Conservation (phyloP, 2,329 filamentous ascomycete genomes). For the Gnomoniopsis smithogilvyi region DNA sequence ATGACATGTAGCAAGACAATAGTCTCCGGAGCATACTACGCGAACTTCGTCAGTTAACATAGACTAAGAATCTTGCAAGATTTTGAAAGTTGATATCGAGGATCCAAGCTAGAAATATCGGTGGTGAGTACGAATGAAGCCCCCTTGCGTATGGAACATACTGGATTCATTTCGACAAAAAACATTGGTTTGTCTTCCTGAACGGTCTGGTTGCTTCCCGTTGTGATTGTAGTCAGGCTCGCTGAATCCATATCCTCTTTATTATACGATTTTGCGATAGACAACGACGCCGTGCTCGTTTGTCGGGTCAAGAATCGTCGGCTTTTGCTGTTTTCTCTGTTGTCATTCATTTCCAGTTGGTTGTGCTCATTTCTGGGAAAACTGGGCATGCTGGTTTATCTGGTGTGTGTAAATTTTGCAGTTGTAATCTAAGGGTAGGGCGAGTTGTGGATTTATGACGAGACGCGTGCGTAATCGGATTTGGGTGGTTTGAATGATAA, state of each 20-base stretch:
- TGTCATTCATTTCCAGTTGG: too few relatives aligned
- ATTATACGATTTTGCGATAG: neutral
- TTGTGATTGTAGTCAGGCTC: constrained; percentile 8
- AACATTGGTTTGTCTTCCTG: constrained; percentile 10
- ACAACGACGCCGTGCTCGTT: neutral
- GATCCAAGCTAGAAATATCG: neutral
- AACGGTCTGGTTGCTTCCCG: constrained; percentile 3
- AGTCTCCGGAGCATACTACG: constrained; percentile 23
- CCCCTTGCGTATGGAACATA: neutral
- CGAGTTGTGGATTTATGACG: too few relatives aligned
- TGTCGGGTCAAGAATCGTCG: too few relatives aligned
- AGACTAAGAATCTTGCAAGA: neutral
- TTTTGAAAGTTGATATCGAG: neutral
- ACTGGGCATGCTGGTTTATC: too few relatives aligned
- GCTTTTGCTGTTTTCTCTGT: too few relatives aligned
- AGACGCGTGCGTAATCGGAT: too few relatives aligned
- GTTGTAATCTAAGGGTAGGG: too few relatives aligned
- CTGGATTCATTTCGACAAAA: constrained; percentile 15
- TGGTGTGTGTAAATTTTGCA: too few relatives aligned
- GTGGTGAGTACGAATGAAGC: neutral
- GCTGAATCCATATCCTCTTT: neutral
- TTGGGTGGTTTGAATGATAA: too few relatives aligned
- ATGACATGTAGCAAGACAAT: constrained; percentile 48
- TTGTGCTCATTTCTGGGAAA: too few relatives aligned
- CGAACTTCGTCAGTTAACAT: neutral